Evolutionary conservation across 495 filamentous ascomycete species (phyloP).

Genomic region (Tricharina praecox): DNA sequence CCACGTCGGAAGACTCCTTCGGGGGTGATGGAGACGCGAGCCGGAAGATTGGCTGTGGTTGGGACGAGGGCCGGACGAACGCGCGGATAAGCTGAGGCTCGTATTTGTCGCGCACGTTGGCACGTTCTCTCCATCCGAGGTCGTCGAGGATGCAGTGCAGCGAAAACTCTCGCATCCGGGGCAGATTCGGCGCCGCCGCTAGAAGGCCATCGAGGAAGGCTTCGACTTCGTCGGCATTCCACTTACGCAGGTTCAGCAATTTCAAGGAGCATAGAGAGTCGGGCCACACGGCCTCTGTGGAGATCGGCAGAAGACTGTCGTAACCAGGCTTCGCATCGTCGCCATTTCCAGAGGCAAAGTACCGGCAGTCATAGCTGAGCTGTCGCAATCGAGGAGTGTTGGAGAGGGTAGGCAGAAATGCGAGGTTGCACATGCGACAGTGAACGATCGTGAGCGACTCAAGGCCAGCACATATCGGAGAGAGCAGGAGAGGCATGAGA

Average conservation of each 20-base stretch:
- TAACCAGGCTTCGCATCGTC: not conserved
- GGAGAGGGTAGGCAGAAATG: not conserved
- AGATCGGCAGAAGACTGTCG: not conserved
- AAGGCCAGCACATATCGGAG: not conserved
- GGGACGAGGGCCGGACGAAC: not conserved
- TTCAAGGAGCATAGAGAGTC: not conserved
- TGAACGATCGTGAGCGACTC: not conserved
- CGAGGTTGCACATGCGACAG: not conserved
- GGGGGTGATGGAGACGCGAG: too few relatives aligned
- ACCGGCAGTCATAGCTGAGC: not conserved
- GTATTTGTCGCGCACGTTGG: not conserved
- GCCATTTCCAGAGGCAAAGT: not conserved
- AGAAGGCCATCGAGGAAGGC: constrained; percentile 2
- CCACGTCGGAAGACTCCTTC: too few relatives aligned
- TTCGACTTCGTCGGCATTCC: not conserved
- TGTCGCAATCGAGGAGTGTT: not conserved
- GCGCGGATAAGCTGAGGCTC: not conserved
- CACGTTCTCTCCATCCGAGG: not conserved
- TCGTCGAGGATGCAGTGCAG: constrained; percentile 1
- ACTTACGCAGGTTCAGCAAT: not conserved
- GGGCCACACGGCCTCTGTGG: not conserved
- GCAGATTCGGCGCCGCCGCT: not conserved
- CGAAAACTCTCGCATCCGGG: not conserved
- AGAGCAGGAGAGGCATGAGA: not conserved
- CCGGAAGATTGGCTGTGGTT: too few relatives aligned